Evolutionary conservation across 2,329 filamentous ascomycete genomes (phyloP).

Genomic region (Bipolaris victoriae): DNA sequence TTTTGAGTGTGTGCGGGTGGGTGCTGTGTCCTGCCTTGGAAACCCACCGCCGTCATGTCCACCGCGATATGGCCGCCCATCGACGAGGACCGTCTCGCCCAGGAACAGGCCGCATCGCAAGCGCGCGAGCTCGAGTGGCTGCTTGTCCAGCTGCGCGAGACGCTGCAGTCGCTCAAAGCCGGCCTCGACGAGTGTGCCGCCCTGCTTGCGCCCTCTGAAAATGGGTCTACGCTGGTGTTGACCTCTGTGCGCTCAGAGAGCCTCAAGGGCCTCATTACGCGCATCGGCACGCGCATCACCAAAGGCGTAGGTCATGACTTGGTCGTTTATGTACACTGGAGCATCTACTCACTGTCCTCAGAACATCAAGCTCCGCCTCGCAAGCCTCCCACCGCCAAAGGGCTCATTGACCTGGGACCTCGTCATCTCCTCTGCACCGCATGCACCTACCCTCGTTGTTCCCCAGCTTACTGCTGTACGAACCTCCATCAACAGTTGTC

Average conservation of each 20-base stretch:
- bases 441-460: constrained; percentile 66
- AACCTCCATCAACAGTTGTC: constrained; percentile 78
- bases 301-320: constrained; percentile 70
- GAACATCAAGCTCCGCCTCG: constrained; percentile 79
- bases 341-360: constrained; percentile 40
- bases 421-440: constrained; percentile 59
- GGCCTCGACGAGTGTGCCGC: constrained; percentile 89
- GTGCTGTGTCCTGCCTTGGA: background rate
- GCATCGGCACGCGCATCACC: constrained; percentile 86
- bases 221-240: constrained; percentile 86
- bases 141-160: constrained; percentile 65
- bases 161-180: constrained; percentile 65
- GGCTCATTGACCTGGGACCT: constrained; percentile 60
- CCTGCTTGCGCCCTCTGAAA: constrained; percentile 81
- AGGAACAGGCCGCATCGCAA: constrained; percentile 61
- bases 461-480: constrained; percentile 74
- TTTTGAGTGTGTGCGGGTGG: background rate
- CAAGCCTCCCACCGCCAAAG: constrained; percentile 65
- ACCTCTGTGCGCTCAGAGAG: constrained; percentile 85
- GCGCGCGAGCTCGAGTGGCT: constrained; percentile 69
- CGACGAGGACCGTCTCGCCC: constrained; percentile 56
- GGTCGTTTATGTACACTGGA: background rate
- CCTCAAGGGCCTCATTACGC: constrained; percentile 90
- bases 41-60: constrained; percentile 56
- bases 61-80: constrained; percentile 67